phyloP scores from a whole-genome alignment of 2,329 filamentous ascomycete genomes.

The Ophiostoma sp. region DNA sequence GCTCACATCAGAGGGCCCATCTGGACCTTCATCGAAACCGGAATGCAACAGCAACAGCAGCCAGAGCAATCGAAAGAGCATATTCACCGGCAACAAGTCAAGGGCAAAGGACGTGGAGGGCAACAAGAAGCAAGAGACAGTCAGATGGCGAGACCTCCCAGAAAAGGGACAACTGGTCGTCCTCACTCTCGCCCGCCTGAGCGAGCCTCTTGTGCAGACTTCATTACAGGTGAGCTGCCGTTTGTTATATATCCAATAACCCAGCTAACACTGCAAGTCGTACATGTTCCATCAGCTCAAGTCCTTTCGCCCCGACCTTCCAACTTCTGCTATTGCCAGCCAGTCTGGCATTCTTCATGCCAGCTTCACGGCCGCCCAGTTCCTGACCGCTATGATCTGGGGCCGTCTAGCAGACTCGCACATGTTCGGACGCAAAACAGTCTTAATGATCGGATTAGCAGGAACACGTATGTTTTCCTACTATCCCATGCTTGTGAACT shows the following conservation, averaged over 20 bases:
- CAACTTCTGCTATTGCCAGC: conserved; percentile 61
- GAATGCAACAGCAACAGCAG: background rate
- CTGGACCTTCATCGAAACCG: background rate
- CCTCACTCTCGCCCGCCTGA: conserved; percentile 70
- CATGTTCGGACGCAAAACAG: conserved; percentile 65
- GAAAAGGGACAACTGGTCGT: conserved; percentile 72
- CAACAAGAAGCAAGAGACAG: conserved; percentile 27
- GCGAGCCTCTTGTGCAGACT: conserved; percentile 76
- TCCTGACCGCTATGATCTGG: conserved; percentile 77
- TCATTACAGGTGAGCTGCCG: conserved; percentile 44
- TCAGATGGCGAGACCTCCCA: conserved; percentile 68
- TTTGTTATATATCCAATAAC: background rate
- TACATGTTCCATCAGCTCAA: conserved; percentile 89
- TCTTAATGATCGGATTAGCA: conserved; percentile 68
- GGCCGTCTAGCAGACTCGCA: conserved; percentile 62
- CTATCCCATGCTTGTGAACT: fast-evolving
- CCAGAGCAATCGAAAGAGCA: background rate
- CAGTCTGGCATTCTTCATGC: conserved; percentile 75
- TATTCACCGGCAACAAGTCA: background rate
- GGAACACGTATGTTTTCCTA: conserved; percentile 48
- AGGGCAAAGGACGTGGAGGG: background rate
- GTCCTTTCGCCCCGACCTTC: conserved; percentile 57
- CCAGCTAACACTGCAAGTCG: conserved; percentile 39
- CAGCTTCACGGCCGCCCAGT: conserved; percentile 76
- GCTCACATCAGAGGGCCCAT: conserved; percentile 1